phyloP scores from a whole-genome alignment of 2,329 filamentous ascomycete species.

The Thelonectria discophora region DNA sequence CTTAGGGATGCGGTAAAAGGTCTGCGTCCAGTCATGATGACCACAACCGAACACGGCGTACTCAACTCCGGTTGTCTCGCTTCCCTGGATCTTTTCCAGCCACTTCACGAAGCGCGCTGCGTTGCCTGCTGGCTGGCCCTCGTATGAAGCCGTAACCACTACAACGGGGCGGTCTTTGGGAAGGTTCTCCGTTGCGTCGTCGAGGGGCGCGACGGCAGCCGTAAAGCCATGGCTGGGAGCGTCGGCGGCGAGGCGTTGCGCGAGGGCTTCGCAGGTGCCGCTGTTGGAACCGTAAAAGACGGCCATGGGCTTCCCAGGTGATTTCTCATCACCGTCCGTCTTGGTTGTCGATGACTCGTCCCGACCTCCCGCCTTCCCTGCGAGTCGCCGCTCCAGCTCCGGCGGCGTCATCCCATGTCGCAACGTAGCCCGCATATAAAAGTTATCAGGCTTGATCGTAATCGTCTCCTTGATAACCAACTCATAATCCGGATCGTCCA shows the following conservation, averaged over 20 bases:
- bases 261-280: constrained; percentile 77
- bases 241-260: constrained; percentile 68
- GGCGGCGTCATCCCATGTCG: constrained; percentile 58
- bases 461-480: constrained; percentile 65
- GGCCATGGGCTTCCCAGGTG: constrained; percentile 58
- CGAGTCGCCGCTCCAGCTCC: constrained; percentile 56
- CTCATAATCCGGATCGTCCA: constrained; percentile 66
- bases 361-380: constrained; percentile 29
- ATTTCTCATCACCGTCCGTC: constrained; percentile 12
- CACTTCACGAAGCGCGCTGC: constrained; percentile 74
- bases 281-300: constrained; percentile 79
- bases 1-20: constrained; percentile 74
- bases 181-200: constrained; percentile 68
- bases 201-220: constrained; percentile 64
- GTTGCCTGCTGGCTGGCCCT: constrained; percentile 78
- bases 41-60: constrained; percentile 79
- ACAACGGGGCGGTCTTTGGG: constrained; percentile 69
- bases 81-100: constrained; percentile 60
- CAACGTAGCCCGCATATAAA: constrained; percentile 68
- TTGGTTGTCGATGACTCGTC: constrained; percentile 3
- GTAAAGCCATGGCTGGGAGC: constrained; percentile 68
- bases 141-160: constrained; percentile 76
- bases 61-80: constrained; percentile 62
- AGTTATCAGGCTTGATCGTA: constrained; percentile 70
- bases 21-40: constrained; percentile 63